Percentiles rank a stretch among this genome's conserved stretches.
Conservation (phyloP, 192 early-diverging fungal species). For the Coemansia sp. region DNA sequence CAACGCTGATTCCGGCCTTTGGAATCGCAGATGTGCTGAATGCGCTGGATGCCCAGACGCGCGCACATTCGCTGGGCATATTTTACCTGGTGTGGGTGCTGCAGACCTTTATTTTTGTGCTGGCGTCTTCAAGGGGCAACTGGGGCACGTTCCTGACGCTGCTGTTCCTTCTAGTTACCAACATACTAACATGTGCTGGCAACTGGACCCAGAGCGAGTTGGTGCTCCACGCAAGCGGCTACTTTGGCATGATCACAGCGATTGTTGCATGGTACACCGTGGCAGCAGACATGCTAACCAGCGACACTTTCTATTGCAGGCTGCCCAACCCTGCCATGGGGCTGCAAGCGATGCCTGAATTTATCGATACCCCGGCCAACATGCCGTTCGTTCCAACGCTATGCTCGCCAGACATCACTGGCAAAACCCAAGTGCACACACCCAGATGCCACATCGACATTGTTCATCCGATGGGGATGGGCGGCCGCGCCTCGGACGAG, state of each 20-base stretch:
- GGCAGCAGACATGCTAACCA: constrained; percentile 53
- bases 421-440: constrained; percentile 14
- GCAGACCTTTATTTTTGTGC: constrained; percentile 55
- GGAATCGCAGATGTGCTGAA: constrained; percentile 46
- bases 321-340: constrained; percentile 51
- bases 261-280: constrained; percentile 56
- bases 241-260: constrained; percentile 50
- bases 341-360: constrained; percentile 1
- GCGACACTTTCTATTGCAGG: constrained; percentile 54
- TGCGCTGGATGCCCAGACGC: constrained; percentile 31
- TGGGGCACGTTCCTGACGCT: constrained; percentile 46
- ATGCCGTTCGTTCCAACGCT: constrained; percentile 11
- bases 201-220: constrained; percentile 43
- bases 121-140: constrained; percentile 50
- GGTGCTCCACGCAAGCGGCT: constrained; percentile 43
- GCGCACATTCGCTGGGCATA: constrained; percentile 49
- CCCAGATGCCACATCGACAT: constrained; percentile 32
- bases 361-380: constrained; percentile 13
- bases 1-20: constrained; percentile 51
- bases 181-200: constrained; percentile 45
- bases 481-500: not conserved
- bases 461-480: constrained; percentile 12
- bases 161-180: constrained; percentile 48
- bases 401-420: not conserved
- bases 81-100: constrained; percentile 54